A percentile compares a stretch with the other conserved stretches of the same genome.
These are phyloP conservation scores for Neurospora tetraspora DNA, from an alignment of 495 filamentous ascomycete genomes.

Conservation along the genomic window DNA sequence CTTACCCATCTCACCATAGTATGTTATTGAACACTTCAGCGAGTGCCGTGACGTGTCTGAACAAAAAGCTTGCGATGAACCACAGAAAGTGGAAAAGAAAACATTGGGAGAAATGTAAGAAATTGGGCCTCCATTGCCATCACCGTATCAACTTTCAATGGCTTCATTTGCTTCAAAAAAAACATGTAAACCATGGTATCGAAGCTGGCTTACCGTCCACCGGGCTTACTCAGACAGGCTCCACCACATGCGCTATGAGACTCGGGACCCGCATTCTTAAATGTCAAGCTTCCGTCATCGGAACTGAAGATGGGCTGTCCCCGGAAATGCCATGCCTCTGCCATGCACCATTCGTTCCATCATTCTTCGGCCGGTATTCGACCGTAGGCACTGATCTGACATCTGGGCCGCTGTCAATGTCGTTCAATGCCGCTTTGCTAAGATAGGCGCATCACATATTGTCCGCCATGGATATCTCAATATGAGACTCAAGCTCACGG, in stretches of 20 bases:
- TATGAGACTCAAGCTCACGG: slow-evolving; percentile 6
- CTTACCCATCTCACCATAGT: too few species aligned
- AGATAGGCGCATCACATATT: not conserved
- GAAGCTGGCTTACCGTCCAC: not conserved
- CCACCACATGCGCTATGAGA: not conserved
- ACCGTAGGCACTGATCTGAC: not conserved
- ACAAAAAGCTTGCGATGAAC: not conserved
- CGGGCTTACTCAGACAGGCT: not conserved
- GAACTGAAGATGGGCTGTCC: slow-evolving; percentile 1
- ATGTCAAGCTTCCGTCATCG: slow-evolving; percentile 7
- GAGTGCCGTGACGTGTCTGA: not conserved
- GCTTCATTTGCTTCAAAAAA: not conserved
- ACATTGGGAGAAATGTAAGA: not conserved
- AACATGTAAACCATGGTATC: not conserved
- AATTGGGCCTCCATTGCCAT: not conserved
- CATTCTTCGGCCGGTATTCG: not conserved
- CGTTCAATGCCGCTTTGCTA: not conserved
- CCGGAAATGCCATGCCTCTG: not conserved
- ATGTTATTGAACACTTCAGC: not conserved
- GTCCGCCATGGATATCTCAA: not conserved
- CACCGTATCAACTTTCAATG: not conserved
- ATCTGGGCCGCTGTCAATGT: not conserved
- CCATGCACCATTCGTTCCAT: not conserved
- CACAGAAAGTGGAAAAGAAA: not conserved
- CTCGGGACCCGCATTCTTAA: not conserved